These are phyloP conservation scores for Theobroma grandiflorum DNA, from an alignment of 441 rosid species.

Conservation along the genomic window DNA sequence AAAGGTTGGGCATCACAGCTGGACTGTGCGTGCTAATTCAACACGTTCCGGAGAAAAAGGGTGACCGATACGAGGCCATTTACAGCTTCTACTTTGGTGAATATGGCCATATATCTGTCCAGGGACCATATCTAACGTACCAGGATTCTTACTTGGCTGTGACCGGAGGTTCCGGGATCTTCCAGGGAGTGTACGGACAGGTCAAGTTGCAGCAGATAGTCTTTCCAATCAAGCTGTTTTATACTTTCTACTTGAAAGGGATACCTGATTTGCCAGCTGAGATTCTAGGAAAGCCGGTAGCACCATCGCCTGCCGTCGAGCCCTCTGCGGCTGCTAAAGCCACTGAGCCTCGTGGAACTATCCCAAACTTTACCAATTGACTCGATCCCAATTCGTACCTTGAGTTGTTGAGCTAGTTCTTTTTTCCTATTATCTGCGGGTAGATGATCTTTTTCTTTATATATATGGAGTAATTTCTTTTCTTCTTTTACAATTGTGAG, in stretches of 20 bases:
- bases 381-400: not conserved
- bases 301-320: constrained; percentile 38
- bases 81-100: constrained; percentile 89
- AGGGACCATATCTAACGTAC: constrained; percentile 77
- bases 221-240: constrained; percentile 43
- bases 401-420: not conserved
- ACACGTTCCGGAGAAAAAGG: constrained; percentile 71
- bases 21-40: constrained; percentile 77
- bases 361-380: constrained; percentile 32
- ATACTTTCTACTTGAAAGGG: constrained; percentile 46
- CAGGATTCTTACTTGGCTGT: constrained; percentile 75
- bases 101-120: constrained; percentile 78
- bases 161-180: constrained; percentile 78
- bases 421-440: not conserved
- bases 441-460: not conserved
- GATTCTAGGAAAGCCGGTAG: constrained; percentile 43
- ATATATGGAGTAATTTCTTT: not conserved
- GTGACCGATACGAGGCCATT: constrained; percentile 77
- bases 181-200: constrained; percentile 68
- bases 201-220: constrained; percentile 43
- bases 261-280: constrained; percentile 38
- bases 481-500: no score
- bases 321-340: constrained; percentile 43
- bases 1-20: constrained; percentile 78
- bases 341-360: constrained; percentile 31